These are phyloP conservation scores for Leptographium flavum DNA, from an alignment of 2,329 filamentous ascomycete species.

Conservation along the genomic window DNA sequence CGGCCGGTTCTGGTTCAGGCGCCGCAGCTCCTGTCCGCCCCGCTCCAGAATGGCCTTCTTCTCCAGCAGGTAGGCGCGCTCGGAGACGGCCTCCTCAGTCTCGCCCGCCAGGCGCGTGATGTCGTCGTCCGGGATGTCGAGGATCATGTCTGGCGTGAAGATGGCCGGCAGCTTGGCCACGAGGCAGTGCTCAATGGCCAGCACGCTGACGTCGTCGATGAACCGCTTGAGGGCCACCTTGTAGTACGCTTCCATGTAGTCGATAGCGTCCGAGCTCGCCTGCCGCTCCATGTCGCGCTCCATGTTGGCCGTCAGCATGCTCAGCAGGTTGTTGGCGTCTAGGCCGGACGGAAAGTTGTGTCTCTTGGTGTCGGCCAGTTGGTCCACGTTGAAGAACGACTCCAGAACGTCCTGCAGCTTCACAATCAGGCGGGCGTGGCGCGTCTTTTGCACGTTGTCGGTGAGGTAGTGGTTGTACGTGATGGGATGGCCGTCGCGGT, in stretches of 20 bases:
- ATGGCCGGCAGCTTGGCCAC: conserved; percentile 11
- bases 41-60: conserved; percentile 14
- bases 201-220: conserved; percentile 14
- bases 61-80: conserved; percentile 11
- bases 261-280: conserved; percentile 22
- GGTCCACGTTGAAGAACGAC: not conserved
- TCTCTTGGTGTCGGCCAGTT: too few relatives aligned
- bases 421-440: conserved; percentile 2
- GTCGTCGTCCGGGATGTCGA: conserved; percentile 9
- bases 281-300: conserved; percentile 22
- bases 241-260: conserved; percentile 30
- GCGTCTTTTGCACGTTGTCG: conserved; percentile 19
- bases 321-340: too few relatives aligned
- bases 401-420: conserved; percentile 1
- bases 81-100: conserved; percentile 6
- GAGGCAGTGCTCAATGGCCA: conserved; percentile 14
- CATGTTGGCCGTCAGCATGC: not conserved
- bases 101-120: conserved; percentile 13
- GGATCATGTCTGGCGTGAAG: conserved; percentile 13
- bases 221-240: conserved; percentile 18
- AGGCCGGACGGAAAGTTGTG: too few relatives aligned
- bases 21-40: conserved; percentile 6
- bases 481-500: conserved; percentile 20
- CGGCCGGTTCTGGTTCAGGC: conserved; percentile 9
- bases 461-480: conserved; percentile 25